A percentile compares a stretch with the other conserved stretches of the same genome.
Conservation (phyloP, 306 rosid genomes). For the Cyamopsis tetragonoloba region DNA sequence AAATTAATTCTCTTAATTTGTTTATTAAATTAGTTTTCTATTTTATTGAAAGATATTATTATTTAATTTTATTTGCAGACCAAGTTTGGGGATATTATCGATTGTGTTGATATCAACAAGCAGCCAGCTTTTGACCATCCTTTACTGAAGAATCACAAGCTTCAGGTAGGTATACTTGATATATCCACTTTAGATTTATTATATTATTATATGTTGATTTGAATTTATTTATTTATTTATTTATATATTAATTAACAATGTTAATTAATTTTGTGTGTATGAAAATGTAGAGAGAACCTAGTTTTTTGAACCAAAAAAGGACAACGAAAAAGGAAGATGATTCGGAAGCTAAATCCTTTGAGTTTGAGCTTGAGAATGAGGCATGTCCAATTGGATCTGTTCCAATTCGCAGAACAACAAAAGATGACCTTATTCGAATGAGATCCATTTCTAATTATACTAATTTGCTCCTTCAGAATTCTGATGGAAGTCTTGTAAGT, state of each 20-base stretch:
- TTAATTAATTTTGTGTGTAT: not conserved
- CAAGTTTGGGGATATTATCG: not conserved
- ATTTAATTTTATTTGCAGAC: not conserved
- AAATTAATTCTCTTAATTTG: not conserved
- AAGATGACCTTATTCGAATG: not conserved
- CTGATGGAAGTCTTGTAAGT: conserved; percentile 5
- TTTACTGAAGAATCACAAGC: conserved; percentile 10
- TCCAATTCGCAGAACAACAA: not conserved
- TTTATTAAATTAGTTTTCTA: too few species aligned
- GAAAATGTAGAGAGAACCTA: not conserved
- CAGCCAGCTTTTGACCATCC: conserved; percentile 16
- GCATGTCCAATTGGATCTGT: conserved; percentile 5
- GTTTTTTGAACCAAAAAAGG: not conserved
- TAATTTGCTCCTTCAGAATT: not conserved
- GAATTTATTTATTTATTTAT: too few species aligned
- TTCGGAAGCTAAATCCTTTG: not conserved
- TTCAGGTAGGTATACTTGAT: not conserved
- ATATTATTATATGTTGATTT: too few species aligned
- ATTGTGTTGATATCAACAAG: conserved; percentile 4
- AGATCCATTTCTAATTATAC: not conserved
- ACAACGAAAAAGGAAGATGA: not conserved
- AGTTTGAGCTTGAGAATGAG: not conserved
- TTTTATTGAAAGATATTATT: not conserved
- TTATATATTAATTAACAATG: not conserved
- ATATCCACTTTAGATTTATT: too few species aligned